These are phyloP conservation scores for Theobroma cacao DNA, from an alignment of 345 rosid genomes.

Conservation along the genomic window DNA sequence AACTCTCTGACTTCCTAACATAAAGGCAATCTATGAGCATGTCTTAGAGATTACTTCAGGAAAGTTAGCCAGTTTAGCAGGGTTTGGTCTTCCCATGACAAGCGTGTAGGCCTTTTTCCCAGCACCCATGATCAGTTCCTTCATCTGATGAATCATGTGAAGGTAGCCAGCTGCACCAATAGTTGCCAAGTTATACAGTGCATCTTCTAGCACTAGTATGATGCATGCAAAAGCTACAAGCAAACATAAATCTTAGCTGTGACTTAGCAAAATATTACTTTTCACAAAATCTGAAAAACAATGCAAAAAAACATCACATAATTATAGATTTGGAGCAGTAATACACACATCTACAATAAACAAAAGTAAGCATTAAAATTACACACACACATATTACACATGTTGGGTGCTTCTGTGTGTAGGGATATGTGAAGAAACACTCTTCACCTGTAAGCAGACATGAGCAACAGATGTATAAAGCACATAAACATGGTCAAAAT, in stretches of 20 bases:
- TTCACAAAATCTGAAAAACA: background rate
- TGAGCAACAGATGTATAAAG: background rate
- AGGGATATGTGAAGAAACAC: background rate
- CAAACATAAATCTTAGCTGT: background rate
- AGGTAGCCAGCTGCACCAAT: conserved; percentile 86
- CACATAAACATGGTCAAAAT: background rate
- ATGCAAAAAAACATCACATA: background rate
- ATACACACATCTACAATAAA: background rate
- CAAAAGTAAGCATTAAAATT: background rate
- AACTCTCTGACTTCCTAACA: conserved; percentile 4
- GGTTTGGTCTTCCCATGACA: conserved; percentile 94
- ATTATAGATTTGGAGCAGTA: background rate
- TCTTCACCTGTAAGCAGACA: background rate
- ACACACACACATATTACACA: background rate
- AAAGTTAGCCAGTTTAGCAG: conserved; percentile 93
- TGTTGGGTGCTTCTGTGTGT: background rate
- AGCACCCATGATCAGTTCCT: conserved; percentile 59
- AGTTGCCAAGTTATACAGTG: background rate
- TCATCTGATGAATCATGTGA: conserved; percentile 83
- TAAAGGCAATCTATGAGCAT: background rate
- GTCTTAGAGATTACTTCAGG: conserved; percentile 58
- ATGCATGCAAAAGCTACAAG: background rate
- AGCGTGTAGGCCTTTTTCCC: conserved; percentile 87
- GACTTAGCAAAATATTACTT: background rate
- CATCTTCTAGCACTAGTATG: conserved; percentile 5